Conservation (phyloP, 305 asterid genomes). For the Fraxinus baroniana region DNA sequence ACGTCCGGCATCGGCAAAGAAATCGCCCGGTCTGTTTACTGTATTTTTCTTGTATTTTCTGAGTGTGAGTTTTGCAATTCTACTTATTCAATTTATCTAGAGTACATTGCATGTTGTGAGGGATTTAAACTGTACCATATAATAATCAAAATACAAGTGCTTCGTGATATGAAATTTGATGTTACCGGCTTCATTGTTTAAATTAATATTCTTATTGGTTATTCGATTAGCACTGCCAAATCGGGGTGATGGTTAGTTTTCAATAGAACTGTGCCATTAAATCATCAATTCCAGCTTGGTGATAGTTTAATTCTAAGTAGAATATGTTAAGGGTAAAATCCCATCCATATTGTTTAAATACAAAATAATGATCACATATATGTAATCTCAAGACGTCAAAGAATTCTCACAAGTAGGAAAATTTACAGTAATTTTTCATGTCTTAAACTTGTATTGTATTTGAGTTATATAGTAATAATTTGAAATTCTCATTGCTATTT, state of each 20-base stretch:
- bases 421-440: background rate
- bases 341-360: background rate
- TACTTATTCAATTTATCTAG: background rate
- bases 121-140: background rate
- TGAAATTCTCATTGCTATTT: background rate
- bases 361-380: background rate
- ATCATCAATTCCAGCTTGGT: background rate
- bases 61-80: background rate
- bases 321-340: background rate
- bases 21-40: constrained; percentile 55
- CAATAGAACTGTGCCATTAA: background rate
- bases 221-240: background rate
- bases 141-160: background rate
- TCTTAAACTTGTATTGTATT: background rate
- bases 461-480: background rate
- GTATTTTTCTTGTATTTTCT: background rate
- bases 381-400: background rate
- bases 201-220: background rate
- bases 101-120: background rate
- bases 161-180: background rate
- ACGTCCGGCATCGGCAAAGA: constrained; percentile 95
- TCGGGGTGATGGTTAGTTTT: background rate
- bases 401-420: background rate
- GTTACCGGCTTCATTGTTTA: background rate
- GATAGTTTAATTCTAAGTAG: background rate